Evolutionary conservation across 305 asterid genomes (phyloP), one percentile per base, ranked within the genome.

Genomic region (Solanum aculeatissimum): DNA sequence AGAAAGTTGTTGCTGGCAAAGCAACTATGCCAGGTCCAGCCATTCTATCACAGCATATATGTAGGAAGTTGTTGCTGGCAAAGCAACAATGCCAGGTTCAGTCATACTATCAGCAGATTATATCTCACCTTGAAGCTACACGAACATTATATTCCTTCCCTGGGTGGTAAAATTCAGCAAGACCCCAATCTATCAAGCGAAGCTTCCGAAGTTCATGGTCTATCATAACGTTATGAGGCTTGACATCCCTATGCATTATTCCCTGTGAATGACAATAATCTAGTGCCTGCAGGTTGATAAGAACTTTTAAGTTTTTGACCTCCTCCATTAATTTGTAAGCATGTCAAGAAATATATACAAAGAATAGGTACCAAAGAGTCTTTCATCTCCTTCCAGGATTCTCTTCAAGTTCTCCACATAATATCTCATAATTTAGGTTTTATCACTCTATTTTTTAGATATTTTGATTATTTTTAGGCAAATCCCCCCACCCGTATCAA

Each of bases 251-350:
- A 85, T 95, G 98, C 98, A 95, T 95, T 91, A 95, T 94, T 82
- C 98, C 98, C 90, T 94, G 98, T 9, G 98, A 95, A 88, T 95
- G 98, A 83, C 98, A 94, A 85, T 90, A 95, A 89, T 95, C 98
- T 71, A 95, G 87, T 3, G 98, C 98, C 98, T 95, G 93, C 87
- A 90, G 57, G 81, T 81, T 58, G 70, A 86, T 60, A 69, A 79
- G 40, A 79, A 49, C 18, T 49, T 49, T 49, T 42, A 12, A 75
- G 63, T 49, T 75, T 18, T 18, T 25, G 23, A 75, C 45, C 82
- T 16, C 25, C 77, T 49, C 63, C 82, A 75, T 75, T 16, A 49
- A 27, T 49, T 75, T 16, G 45, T 15, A 49, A 4, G 82, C 23
- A 49, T 27, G 63, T 27, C 45, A 47, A 49, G 63, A 40, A 49